Conservation (phyloP, 73 alveolate genomes). For the Blepharisma japonicum region DNA sequence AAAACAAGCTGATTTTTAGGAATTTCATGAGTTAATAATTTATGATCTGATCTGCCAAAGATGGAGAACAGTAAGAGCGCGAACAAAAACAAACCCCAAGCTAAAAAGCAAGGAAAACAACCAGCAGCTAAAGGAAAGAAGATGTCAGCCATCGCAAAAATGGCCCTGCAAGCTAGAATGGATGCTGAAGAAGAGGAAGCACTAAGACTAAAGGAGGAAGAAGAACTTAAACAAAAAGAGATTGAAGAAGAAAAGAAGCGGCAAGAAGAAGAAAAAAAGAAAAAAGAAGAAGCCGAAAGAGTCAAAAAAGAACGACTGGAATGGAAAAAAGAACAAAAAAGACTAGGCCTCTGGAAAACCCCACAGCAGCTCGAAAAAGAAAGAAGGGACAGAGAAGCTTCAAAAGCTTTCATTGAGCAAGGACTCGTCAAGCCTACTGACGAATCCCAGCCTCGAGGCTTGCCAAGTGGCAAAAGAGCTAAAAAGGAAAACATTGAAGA, state of each 20-base stretch:
- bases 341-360: constrained; percentile 50
- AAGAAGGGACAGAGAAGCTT: constrained; percentile 33
- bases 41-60: too few relatives aligned
- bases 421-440: constrained; percentile 30
- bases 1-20: too few relatives aligned
- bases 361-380: constrained; percentile 59
- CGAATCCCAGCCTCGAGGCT: constrained; percentile 40
- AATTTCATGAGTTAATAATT: too few relatives aligned
- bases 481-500: constrained; percentile 28
- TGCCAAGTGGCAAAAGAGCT: constrained; percentile 35
- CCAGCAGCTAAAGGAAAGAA: constrained; percentile 6
- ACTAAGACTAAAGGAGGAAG: constrained; percentile 28
- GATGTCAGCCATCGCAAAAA: constrained; percentile 29
- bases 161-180: constrained; percentile 26
- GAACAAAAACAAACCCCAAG: constrained; percentile 30
- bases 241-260: constrained; percentile 36
- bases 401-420: constrained; percentile 34
- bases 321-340: constrained; percentile 36
- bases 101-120: background rate
- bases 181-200: constrained; percentile 36
- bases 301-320: constrained; percentile 39
- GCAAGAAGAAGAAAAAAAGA: constrained; percentile 57
- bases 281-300: constrained; percentile 65
- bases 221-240: background rate
- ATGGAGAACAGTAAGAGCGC: constrained; percentile 39